A percentile compares a stretch with the other conserved stretches of the same genome.
phyloP scores from a whole-genome alignment of 1,284 basidiomycete species.

The Thelephora terrestris region DNA sequence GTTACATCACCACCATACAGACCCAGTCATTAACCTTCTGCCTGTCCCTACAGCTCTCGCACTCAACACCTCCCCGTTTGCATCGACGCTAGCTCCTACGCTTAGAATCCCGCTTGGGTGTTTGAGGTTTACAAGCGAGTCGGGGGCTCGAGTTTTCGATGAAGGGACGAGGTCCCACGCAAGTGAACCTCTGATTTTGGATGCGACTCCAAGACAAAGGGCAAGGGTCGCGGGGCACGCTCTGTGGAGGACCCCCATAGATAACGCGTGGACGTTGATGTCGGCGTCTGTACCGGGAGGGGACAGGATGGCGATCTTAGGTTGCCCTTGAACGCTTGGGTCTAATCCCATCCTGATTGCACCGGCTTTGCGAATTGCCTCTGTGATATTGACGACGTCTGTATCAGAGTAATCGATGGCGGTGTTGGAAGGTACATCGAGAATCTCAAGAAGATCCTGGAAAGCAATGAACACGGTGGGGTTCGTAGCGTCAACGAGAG shows the following conservation, averaged over 20 bases:
- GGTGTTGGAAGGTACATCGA: constrained; percentile 20
- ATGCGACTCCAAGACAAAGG: constrained; percentile 59
- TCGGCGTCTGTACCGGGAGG: constrained; percentile 29
- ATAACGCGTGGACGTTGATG: constrained; percentile 52
- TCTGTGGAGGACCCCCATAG: constrained; percentile 65
- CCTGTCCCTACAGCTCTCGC: constrained; percentile 61
- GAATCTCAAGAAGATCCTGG: constrained; percentile 30
- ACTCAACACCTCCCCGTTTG: constrained; percentile 36
- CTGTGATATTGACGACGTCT: constrained; percentile 31
- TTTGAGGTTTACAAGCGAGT: constrained; percentile 30
- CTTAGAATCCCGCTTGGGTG: constrained; percentile 61
- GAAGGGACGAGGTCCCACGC: constrained; percentile 35
- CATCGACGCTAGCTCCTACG: constrained; percentile 44
- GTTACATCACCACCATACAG: constrained; percentile 58
- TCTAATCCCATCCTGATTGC: constrained; percentile 59
- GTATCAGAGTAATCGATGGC: constrained; percentile 16
- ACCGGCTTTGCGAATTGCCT: constrained; percentile 44
- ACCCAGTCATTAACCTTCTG: constrained; percentile 57
- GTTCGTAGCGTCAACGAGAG: constrained; percentile 65
- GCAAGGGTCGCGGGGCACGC: constrained; percentile 70
- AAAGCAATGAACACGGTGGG: constrained; percentile 54
- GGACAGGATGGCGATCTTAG: constrained; percentile 57
- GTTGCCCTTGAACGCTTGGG: constrained; percentile 49
- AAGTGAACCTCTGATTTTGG: constrained; percentile 40
- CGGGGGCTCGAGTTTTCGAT: constrained; percentile 4